Evolutionary conservation across 2,329 filamentous ascomycete genomes (phyloP).

Genomic region (Xylariales sp.): DNA sequence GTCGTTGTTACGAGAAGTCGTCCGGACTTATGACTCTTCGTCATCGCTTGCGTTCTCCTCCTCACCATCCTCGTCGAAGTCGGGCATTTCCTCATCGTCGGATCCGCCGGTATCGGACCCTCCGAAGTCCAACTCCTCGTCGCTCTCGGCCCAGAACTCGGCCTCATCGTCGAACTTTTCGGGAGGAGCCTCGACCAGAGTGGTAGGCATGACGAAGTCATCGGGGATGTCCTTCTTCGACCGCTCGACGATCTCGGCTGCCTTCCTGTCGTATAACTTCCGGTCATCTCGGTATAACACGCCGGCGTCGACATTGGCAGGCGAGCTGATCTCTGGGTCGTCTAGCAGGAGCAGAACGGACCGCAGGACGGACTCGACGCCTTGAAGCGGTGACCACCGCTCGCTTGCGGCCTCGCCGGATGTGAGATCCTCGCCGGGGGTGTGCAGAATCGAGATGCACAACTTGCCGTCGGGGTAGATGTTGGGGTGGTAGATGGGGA

Average conservation of each 20-base stretch:
- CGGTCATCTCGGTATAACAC: constrained; percentile 76
- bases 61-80: constrained; percentile 51
- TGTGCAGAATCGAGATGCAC: constrained; percentile 95
- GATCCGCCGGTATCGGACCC: constrained; percentile 63
- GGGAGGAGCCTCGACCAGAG: constrained; percentile 57
- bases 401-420: constrained; percentile 87
- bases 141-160: constrained; percentile 77
- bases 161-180: constrained; percentile 67
- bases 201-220: constrained; percentile 78
- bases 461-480: constrained; percentile 86
- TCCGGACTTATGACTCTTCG: too few species aligned
- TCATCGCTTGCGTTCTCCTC: constrained; percentile 54
- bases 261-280: constrained; percentile 63
- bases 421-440: constrained; percentile 85
- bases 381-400: constrained; percentile 90
- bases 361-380: constrained; percentile 90
- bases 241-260: constrained; percentile 63
- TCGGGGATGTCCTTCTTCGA: constrained; percentile 77
- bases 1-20: too few species aligned
- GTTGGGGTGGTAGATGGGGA: constrained; percentile 84
- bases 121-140: constrained; percentile 73
- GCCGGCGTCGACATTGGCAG: constrained; percentile 90
- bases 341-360: constrained; percentile 89
- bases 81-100: constrained; percentile 57
- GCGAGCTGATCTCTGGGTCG: constrained; percentile 87